Base-by-base conservation (phyloP, 495 filamentous ascomycete genomes). In the Penicillium nucicola region DNA sequence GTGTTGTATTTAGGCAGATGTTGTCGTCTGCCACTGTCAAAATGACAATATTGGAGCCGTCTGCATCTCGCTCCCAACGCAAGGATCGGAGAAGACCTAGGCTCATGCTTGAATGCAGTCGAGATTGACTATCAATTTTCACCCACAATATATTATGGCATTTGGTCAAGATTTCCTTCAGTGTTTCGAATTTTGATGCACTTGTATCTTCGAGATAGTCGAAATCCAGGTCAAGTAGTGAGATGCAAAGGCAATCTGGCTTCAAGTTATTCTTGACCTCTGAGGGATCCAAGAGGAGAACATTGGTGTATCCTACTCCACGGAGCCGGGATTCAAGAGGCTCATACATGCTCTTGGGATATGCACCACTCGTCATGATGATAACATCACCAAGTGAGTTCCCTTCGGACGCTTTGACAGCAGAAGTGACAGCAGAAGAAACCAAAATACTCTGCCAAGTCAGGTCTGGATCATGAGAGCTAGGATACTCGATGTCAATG, bases 61-160 rank as follows among this genome's bases (percentile, higher is more conserved):
- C 63, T 1, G 55, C 37, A 31, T 64, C 56, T 20, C 60, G 48
- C 41, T 68, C 65, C 60, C 57, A 66, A 14, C 67, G 53, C 48
- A 60, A 44, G 14, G 61, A 56, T 14, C 64, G 57, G 18, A 65
- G 45, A 10, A 68, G 31, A 42, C 65, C 61, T 17, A 56, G 11
- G 23, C 56, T 64, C 52, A 55, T 64, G 19, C 35, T 44, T 14
- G 55, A 17, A 9, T 51, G 47, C 18, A 52, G 58, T 1, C 49
- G 19, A 0, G 22, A 13, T 9, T 23, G 18, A 2, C 43, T 13
- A 10, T 54, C 50, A n/a, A 40, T 47, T 1, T 63, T 76, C 2
- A 77, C 44, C 74, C 74, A 77, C 0, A 76, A 45, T 1, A 75
- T 30, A 5, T 50, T 64, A 14, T 61, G 54, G 19, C 53, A 55